phyloP scores from a whole-genome alignment of 2,329 filamentous ascomycete genomes.

The Penicillium sp. region DNA sequence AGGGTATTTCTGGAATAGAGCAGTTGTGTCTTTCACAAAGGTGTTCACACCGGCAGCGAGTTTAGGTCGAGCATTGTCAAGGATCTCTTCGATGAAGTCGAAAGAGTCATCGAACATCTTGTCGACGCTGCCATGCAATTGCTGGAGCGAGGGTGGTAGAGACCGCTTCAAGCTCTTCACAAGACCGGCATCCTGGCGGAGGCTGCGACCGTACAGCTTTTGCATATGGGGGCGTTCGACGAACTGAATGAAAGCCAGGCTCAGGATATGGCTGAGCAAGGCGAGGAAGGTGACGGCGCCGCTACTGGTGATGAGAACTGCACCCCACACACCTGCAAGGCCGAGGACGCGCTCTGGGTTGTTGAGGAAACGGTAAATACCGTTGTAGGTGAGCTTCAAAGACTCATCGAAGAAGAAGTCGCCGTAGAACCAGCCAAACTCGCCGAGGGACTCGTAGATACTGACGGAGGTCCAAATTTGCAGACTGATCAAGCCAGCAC shows the following conservation, averaged over 20 bases:
- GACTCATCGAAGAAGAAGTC: slow-evolving; percentile 96
- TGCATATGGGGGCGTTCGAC: slow-evolving; percentile 98
- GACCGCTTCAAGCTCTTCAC: slow-evolving; percentile 89
- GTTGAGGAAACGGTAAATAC: slow-evolving; percentile 97
- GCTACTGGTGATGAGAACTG: slow-evolving; percentile 90
- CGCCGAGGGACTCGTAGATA: slow-evolving; percentile 92
- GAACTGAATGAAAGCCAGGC: slow-evolving; percentile 83
- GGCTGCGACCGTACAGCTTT: slow-evolving; percentile 84
- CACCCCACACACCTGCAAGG: slow-evolving; percentile 92
- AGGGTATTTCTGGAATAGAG: slow-evolving; percentile 86
- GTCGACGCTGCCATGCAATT: slow-evolving; percentile 84
- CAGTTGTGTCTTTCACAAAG: slow-evolving; percentile 83
- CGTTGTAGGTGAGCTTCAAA: slow-evolving; percentile 88
- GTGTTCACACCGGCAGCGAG: slow-evolving; percentile 82
- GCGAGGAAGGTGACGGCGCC: slow-evolving; percentile 83
- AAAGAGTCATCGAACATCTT: slow-evolving; percentile 81
- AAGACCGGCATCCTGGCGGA: slow-evolving; percentile 85
- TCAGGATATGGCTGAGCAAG: slow-evolving; percentile 80
- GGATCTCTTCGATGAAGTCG: slow-evolving; percentile 86
- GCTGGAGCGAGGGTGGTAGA: slow-evolving; percentile 78
- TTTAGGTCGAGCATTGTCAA: slow-evolving; percentile 83
- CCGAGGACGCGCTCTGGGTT: slow-evolving; percentile 95
- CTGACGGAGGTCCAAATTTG: slow-evolving; percentile 92
- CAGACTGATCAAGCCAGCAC: slow-evolving; percentile 75
- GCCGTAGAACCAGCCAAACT: slow-evolving; percentile 99